Base-by-base conservation (phyloP, 2,329 filamentous ascomycete genomes). In the Aspergillus fumigatiaffinis region DNA sequence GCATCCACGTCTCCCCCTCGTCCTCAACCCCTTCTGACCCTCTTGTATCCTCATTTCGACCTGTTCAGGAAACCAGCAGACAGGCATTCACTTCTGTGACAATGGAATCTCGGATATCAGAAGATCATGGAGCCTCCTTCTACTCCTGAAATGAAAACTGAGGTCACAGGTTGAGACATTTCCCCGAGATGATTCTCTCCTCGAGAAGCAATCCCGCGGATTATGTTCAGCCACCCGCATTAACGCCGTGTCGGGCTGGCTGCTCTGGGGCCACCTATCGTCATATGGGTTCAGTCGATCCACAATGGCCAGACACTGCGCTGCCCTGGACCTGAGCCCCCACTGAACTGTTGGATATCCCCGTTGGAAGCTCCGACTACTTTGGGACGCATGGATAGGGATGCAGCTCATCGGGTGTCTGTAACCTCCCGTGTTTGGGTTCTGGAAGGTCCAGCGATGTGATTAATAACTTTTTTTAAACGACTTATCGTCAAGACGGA, bases 241-340 rank as follows among this genome's bases (percentile, higher is more conserved):
- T 51, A 50, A 50, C 54, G 29, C 58, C 51, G 42, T 61, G 58
- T 56, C 42, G 32, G 25, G 44, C 42, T 50, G 42, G 50, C 12
- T 46, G 51, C 48, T 58, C 41, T 53, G 54, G 50, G 54, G 46
- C 50, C 20, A 42, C 56, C 57, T 66, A 59, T 60, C 59, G 61
- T 61, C 57, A 65, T 61, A 52, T 21, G 20, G n/a, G 32, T 35
- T 14, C 32, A 35, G 32, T 14, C 12, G 32, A 53, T 50, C 42
- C 48, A 59, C 47, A 21, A 44, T 9, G n/a, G 20, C 41, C 10
- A 44, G 41, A 44, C 41, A 8, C 10, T 8, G 17, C 3, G 17
- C n/a, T 21, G 17, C 1, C 3, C 41, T 44, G n/a, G 7, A 17
- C 32, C 2, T 35, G 32, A 44, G 20, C 38, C 52, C 54, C 29